Base-by-base conservation (phyloP, 2,329 filamentous ascomycete species). In the Aspergillus neoniger region DNA sequence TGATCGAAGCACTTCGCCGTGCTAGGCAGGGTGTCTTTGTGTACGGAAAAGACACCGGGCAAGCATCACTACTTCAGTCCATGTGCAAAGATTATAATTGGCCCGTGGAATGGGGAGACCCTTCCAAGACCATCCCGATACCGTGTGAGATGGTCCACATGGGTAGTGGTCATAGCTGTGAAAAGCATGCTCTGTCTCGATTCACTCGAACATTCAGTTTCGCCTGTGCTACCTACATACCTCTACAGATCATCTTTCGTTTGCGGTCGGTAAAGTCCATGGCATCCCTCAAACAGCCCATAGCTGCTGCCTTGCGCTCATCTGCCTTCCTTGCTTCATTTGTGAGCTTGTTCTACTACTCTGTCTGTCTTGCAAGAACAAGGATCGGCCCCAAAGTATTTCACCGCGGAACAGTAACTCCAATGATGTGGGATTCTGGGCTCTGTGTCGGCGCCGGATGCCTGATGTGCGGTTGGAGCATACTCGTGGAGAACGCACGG, bases 61-160 rank as follows among this genome's bases (percentile, higher is more conserved):
- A 91, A 67, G 86, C 87, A 1, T 77, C 82, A 10, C 80, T 95
- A 9, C 82, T 96, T 0, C 81, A 86, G 65, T 80, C 82, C 62
- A 91, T 96, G 87, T 92, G 89, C 71, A 79, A 77, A 63, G 89
- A 95, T 66, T 89, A 89, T 74, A 78, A 79, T 30, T 86, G 87
- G 80, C 91, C 91, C 0, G 70, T 81, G n/a, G 77, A 79, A 59
- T 92, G 88, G 85, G 91, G 90, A 19, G 88, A 96, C 73, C 91
- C 91, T 0, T 81, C 83, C 17, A 80, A 82, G 58, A 85, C 87
- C 0, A 77, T 88, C 9, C 92, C 91, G 0, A 89, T 94, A 60
- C 91, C 91, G 1, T 96, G 92, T 76, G 88, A 92, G 73, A 81
- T 96, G 65, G 91, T 95, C 3, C 92, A 96, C 77, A 91, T 92